Base-by-base conservation (phyloP, 805 yeast species). In the Cyberlindnera amylophila region DNA sequence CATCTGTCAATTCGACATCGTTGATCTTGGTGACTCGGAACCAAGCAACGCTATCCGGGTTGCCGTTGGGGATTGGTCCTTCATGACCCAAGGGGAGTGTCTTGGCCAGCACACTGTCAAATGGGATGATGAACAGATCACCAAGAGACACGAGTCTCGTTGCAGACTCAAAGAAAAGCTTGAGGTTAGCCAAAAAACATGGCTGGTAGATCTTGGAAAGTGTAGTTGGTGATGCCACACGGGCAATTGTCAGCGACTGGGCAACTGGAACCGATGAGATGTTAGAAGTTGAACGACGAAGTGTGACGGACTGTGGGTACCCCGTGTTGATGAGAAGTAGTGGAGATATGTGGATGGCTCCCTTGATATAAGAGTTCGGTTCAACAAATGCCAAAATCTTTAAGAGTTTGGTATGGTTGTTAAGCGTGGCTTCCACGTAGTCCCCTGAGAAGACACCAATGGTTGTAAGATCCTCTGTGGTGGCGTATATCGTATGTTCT, bases 11-110 rank as follows among this genome's bases (percentile, higher is more conserved):
- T 4, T 54, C 61, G 2, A 63, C 57, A 3, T 61, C 67, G 4
- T 72, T 72, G 5, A 65, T 55, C 4, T 75, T 82, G 2, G 76
- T 69, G 2, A 91, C 75, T 51, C 76, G 77, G 62, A 89, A 91
- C 96, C 96, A 91, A 0, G 89, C 95, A 15, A 90, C 74, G 0
- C 77, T 68, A 57, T 89, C 87, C 1, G 86, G 79, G 17, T 70
- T 70, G 0, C 86, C 87, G 3, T 66, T 62, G 0, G 89, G 88
- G 6, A 46, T 39, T 4, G 55, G 49, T 7, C 49, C 46, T 4
- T 51, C 54, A 19, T 49, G 42, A 2, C 35, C 34, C 9, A 23
- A 33, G 6, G 47, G 42, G 11, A 56, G 41, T 4, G 86, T 70
- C 47, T 71, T 71, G 0, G 95, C 81, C 18, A 85, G 58, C 3